Evolutionary conservation across 2,329 filamentous ascomycete genomes (phyloP), one percentile per base, ranked within the genome.

Genomic region (Nectriaceae sp.): DNA sequence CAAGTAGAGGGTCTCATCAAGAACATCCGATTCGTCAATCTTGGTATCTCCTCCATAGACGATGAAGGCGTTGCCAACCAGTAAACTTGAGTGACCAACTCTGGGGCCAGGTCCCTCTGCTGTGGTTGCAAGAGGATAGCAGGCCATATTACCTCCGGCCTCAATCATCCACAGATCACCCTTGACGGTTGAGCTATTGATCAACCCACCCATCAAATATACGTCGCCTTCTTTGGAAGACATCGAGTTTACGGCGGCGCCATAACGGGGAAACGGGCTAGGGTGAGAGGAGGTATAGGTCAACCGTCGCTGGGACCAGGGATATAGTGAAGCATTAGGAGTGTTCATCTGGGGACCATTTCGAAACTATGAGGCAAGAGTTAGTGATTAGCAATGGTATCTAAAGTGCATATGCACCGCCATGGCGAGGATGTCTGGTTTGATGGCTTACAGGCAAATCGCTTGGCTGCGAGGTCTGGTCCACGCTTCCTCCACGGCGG

Each of bases 41-140:
- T 99, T 99, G 43, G 94, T 99, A 69, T 99, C 95, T 65, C 94
- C 94, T 42, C 94, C 95, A 65, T 97, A 99, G 11, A 99, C 94
- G 60, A 99, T 99, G 68, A 97, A 99, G 1, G 94, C 94, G 70
- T 99, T 99, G 49, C 95, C 95, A 45, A 99, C 94, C 15, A 99
- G 79, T 63, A 99, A 76, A 75, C 92, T 95, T 18, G 93, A 82
- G 73, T 99, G 94, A 3, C 94, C 94, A 44, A 99, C 94, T 74
- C 94, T 84, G 2, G 95, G 94, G 4, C 94, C 92, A 2, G 94
- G 95, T 0, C 94, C 94, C 70, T 99, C 94, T 18, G 91, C 89
- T 1, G 91, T 94, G 1, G 94, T 97, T 11, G 88, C 84, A 47
- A 99, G 84, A 20, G 92, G 93, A 67, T 95, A 96, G 70, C 94